These are phyloP conservation scores for Umbelopsis vinacea DNA, from an alignment of 192 early-diverging fungal genomes.

Conservation along the genomic window DNA sequence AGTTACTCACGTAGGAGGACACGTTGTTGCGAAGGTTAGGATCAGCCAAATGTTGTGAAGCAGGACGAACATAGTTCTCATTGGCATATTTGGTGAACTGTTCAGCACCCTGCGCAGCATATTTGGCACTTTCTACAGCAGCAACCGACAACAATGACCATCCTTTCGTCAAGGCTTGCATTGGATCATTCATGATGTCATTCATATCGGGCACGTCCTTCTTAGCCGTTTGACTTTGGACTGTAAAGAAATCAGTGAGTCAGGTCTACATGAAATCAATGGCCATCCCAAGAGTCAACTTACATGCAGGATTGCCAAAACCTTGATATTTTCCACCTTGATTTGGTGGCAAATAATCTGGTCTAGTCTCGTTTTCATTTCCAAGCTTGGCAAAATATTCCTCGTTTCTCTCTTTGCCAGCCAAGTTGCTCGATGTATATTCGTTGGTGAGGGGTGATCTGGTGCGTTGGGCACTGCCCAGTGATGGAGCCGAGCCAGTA, in stretches of 20 bases:
- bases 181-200: slow-evolving; percentile 67
- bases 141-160: slow-evolving; percentile 60
- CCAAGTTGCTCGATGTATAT: neutral
- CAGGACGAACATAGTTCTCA: slow-evolving; percentile 65
- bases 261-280: too few relatives aligned
- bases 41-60: slow-evolving; percentile 61
- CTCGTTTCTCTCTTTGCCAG: slow-evolving; percentile 68
- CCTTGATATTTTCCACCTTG: slow-evolving; percentile 77
- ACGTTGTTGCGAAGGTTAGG: slow-evolving; percentile 65
- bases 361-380: slow-evolving; percentile 52
- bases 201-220: slow-evolving; percentile 45
- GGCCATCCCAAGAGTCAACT: too few relatives aligned
- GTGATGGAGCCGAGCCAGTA: slow-evolving; percentile 24
- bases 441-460: slow-evolving; percentile 9
- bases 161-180: slow-evolving; percentile 62
- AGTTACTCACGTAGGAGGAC: slow-evolving; percentile 56
- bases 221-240: slow-evolving; percentile 2
- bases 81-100: slow-evolving; percentile 56
- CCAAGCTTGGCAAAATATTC: slow-evolving; percentile 72
- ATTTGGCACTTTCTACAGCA: slow-evolving; percentile 52
- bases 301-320: slow-evolving; percentile 60
- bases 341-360: slow-evolving; percentile 65
- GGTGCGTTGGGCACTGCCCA: slow-evolving; percentile 10
- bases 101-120: slow-evolving; percentile 52
- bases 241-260: neutral